A percentile compares a stretch with the other conserved stretches of the same genome.
Evolutionary conservation across 225 moss, liverwort and hornwort genomes (phyloP).

Genomic region (Ulota crispa): DNA sequence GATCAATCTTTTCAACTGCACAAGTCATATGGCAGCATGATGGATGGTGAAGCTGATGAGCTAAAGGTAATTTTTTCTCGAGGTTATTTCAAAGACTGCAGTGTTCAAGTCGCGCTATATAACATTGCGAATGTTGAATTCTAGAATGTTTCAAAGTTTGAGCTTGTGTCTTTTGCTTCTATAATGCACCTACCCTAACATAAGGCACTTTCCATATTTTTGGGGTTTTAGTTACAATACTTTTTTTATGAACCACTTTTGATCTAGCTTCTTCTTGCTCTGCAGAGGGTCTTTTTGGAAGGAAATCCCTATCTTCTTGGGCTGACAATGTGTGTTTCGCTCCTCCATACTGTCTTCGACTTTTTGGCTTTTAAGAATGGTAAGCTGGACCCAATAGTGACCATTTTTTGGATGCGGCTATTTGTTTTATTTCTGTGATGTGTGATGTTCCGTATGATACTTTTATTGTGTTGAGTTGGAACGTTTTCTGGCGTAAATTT

Average conservation of each 20-base stretch:
- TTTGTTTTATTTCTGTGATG: background rate
- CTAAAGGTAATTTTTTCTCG: conserved; percentile 60
- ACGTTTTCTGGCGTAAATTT: background rate
- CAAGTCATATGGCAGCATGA: conserved; percentile 92
- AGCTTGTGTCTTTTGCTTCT: background rate
- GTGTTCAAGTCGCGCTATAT: background rate
- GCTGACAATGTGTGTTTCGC: conserved; percentile 83
- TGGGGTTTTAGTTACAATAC: background rate
- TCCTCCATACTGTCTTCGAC: conserved; percentile 86
- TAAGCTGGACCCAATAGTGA: conserved; percentile 19
- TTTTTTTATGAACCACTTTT: background rate
- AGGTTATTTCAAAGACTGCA: conserved; percentile 4
- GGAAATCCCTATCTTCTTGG: conserved; percentile 85
- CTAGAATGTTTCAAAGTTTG: background rate
- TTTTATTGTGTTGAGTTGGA: background rate
- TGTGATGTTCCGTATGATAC: background rate
- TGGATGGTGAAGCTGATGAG: conserved; percentile 93
- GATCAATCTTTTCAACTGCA: conserved; percentile 94
- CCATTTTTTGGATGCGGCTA: background rate
- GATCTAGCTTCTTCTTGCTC: background rate
- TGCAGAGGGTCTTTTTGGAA: conserved; percentile 91
- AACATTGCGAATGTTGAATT: background rate
- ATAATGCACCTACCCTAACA: background rate
- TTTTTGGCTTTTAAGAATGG: conserved; percentile 98
- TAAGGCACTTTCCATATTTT: background rate